A percentile compares a stretch with the other conserved stretches of the same genome.
Evolutionary conservation across 345 rosid genomes (phyloP).

Genomic region (Bruguiera gymnorhiza): DNA sequence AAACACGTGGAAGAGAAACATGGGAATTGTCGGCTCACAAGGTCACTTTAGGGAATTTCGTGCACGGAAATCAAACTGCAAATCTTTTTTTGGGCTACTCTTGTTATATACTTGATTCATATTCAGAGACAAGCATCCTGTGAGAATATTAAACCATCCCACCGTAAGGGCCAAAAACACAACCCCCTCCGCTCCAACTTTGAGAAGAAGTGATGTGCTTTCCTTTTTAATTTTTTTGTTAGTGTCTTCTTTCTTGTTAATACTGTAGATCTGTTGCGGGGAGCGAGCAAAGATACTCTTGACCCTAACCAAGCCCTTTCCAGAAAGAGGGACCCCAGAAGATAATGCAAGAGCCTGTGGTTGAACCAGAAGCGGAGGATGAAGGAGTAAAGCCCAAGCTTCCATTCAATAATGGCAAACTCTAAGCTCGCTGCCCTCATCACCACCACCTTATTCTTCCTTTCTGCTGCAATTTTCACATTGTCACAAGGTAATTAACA

Average conservation of each 20-base stretch:
- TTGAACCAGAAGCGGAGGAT: constrained; percentile 45
- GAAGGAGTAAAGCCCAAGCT: constrained; percentile 36
- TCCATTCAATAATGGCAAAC: constrained; percentile 56
- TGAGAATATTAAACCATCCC: not conserved
- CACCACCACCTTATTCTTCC: constrained; percentile 12
- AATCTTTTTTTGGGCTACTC: not conserved
- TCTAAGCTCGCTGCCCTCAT: constrained; percentile 36
- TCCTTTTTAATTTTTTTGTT: not conserved
- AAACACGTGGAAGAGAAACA: not conserved
- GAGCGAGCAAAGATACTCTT: constrained; percentile 8
- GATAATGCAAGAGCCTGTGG: constrained; percentile 71
- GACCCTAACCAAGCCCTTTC: constrained; percentile 12
- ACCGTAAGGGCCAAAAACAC: not conserved
- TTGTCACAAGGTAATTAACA: constrained; percentile 23
- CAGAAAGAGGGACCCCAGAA: constrained; percentile 9
- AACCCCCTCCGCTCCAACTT: not conserved
- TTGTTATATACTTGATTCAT: not conserved
- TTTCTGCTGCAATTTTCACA: constrained; percentile 25
- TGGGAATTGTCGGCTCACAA: not conserved
- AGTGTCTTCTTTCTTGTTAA: constrained; percentile 2
- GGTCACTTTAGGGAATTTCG: not conserved
- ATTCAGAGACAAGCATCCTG: not conserved
- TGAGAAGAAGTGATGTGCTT: not conserved
- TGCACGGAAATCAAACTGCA: not conserved
- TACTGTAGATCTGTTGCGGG: constrained; percentile 13